These are phyloP conservation scores for Schwanniomyces pseudopolymorphus DNA, from an alignment of 805 yeast species.

Conservation along the genomic window DNA sequence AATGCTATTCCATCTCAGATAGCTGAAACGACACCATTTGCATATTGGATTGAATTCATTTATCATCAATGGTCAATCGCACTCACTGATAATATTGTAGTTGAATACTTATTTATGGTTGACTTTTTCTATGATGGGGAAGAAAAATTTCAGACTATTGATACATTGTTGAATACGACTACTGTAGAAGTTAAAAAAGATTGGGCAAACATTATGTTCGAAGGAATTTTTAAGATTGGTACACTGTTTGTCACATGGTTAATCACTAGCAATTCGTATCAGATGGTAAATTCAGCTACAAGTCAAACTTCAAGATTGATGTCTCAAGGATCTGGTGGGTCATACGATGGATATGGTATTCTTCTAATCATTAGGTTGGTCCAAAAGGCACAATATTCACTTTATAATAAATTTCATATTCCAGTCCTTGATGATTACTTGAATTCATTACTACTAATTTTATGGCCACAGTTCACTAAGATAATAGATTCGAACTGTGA, in stretches of 20 bases:
- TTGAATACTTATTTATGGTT: constrained; percentile 69
- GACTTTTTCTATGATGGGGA: constrained; percentile 63
- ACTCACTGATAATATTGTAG: constrained; percentile 70
- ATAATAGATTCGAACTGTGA: constrained; percentile 78
- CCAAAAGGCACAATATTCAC: constrained; percentile 61
- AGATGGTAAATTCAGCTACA: constrained; percentile 31
- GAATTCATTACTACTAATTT: constrained; percentile 57
- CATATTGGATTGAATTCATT: constrained; percentile 70
- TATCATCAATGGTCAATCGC: constrained; percentile 74
- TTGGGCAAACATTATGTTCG: constrained; percentile 40
- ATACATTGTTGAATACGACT: constrained; percentile 10
- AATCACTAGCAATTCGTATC: constrained; percentile 38
- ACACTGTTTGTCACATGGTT: constrained; percentile 47
- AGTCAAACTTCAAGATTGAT: constrained; percentile 30
- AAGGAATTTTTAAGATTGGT: constrained; percentile 39
- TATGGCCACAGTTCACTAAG: constrained; percentile 87
- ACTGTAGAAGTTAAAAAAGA: constrained; percentile 12
- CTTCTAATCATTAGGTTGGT: constrained; percentile 71
- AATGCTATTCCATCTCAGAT: constrained; percentile 78
- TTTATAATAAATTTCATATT: constrained; percentile 63
- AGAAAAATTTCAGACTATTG: constrained; percentile 31
- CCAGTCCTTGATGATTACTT: constrained; percentile 73
- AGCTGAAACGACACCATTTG: constrained; percentile 71
- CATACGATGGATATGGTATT: constrained; percentile 77
- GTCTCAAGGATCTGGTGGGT: constrained; percentile 23